These are phyloP conservation scores for Scedosporium aurantiacum DNA, from an alignment of 2,329 filamentous ascomycete species.

Conservation along the genomic window DNA sequence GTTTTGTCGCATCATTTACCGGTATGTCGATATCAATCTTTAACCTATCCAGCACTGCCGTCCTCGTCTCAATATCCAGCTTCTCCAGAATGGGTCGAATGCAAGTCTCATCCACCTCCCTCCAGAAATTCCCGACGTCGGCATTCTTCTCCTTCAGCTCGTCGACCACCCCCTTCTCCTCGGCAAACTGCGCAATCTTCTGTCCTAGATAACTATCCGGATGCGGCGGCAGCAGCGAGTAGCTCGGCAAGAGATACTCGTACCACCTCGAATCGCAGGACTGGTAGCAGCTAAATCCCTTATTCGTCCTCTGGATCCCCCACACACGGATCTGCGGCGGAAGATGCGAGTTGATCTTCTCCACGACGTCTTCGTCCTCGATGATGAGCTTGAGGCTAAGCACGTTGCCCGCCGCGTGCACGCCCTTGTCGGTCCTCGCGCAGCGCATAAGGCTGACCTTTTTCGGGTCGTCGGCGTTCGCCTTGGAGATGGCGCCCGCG, in stretches of 20 bases:
- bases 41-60: constrained; percentile 51
- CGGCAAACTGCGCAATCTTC: constrained; percentile 67
- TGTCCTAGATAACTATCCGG: constrained; percentile 76
- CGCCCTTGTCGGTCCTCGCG: constrained; percentile 92
- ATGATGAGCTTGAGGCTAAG: constrained; percentile 93
- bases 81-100: constrained; percentile 59
- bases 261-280: constrained; percentile 93
- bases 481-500: constrained; percentile 89
- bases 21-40: constrained; percentile 23
- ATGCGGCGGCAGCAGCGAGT: constrained; percentile 86
- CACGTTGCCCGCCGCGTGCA: constrained; percentile 91
- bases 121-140: constrained; percentile 76
- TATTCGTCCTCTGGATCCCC: constrained; percentile 83
- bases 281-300: constrained; percentile 89
- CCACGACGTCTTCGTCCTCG: constrained; percentile 75
- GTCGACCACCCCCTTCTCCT: constrained; percentile 61
- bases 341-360: constrained; percentile 81
- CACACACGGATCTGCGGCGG: constrained; percentile 87
- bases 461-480: constrained; percentile 91
- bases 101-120: constrained; percentile 65
- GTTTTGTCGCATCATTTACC: constrained; percentile 7
- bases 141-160: constrained; percentile 57
- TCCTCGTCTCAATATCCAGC: constrained; percentile 52
- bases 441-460: constrained; percentile 92
- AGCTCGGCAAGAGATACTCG: constrained; percentile 90